Conservation (phyloP, 2,329 filamentous ascomycete species). For the Botrytis fragariae region DNA sequence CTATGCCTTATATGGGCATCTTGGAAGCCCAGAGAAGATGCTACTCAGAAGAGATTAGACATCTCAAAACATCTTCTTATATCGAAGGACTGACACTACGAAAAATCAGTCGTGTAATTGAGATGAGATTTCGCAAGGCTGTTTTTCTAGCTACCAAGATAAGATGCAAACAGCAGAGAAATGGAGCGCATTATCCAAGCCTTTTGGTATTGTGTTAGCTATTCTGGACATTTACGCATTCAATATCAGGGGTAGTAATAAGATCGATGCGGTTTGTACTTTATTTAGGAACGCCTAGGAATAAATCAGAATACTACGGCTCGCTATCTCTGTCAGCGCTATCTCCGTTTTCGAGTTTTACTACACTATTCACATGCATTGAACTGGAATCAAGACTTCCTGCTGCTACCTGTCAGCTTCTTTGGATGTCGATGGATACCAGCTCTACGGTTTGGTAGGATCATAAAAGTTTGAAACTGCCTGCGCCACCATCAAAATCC, state of each 20-base stretch:
- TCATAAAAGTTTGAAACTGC: slow-evolving; percentile 2
- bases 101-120: not conserved
- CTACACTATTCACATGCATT: not conserved
- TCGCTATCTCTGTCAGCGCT: not conserved
- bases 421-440: not conserved
- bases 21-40: not conserved
- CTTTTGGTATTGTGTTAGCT: not conserved
- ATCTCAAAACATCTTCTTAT: not conserved
- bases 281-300: not conserved
- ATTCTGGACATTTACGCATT: not conserved
- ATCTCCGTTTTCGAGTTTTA: not conserved
- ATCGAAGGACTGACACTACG: not conserved
- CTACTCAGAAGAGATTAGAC: not conserved
- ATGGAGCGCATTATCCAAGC: not conserved
- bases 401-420: not conserved
- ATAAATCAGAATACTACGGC: not conserved
- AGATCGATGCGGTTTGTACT: not conserved
- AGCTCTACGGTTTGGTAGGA: slow-evolving; percentile 9
- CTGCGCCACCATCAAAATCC: slow-evolving; percentile 17
- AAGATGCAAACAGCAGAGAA: not conserved
- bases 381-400: not conserved
- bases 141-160: not conserved
- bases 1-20: not conserved
- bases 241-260: not conserved
- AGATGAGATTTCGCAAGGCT: not conserved